Conservation (phyloP, 2,329 filamentous ascomycete genomes). For the Alternaria ventricosa region DNA sequence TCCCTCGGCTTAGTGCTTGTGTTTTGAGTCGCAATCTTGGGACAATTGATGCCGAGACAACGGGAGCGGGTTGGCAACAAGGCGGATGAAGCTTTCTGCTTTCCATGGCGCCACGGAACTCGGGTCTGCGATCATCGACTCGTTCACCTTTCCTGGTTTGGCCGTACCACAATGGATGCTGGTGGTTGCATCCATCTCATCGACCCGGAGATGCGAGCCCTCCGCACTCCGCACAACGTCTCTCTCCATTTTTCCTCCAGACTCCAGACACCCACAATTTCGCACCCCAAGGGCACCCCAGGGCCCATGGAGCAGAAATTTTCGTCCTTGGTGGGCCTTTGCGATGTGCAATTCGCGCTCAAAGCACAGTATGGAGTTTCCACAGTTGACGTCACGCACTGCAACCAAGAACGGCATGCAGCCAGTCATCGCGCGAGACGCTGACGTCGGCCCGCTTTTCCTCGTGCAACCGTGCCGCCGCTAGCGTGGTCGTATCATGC, state of each 20-base stretch:
- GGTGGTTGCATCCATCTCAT: background rate
- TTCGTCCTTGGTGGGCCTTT: conserved; percentile 6
- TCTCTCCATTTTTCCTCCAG: conserved; percentile 24
- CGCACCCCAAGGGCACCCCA: conserved; percentile 2
- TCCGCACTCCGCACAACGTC: conserved; percentile 20
- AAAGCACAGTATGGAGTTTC: conserved; percentile 5
- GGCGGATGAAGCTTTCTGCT: background rate
- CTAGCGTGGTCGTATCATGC: conserved; percentile 11
- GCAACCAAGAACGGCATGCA: conserved; percentile 5
- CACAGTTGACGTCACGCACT: conserved; percentile 24
- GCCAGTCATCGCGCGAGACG: conserved; percentile 15
- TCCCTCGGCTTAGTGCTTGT: conserved; percentile 24
- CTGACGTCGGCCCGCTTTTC: conserved; percentile 28
- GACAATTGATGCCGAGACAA: conserved; percentile 10
- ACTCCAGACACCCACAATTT: conserved; percentile 18
- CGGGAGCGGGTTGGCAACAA: background rate
- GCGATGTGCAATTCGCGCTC: conserved; percentile 6
- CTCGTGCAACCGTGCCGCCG: conserved; percentile 24
- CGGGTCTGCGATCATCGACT: background rate
- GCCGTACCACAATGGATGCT: conserved; percentile 1
- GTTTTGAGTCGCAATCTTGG: conserved; percentile 17
- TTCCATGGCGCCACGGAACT: background rate
- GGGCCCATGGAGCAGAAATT: conserved; percentile 9
- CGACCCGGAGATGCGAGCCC: background rate
- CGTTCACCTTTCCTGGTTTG: background rate